Evolutionary conservation across 2,329 filamentous ascomycete species (phyloP), one percentile per base, ranked within the genome.

Genomic region (Acephala macrosclerotiorum): DNA sequence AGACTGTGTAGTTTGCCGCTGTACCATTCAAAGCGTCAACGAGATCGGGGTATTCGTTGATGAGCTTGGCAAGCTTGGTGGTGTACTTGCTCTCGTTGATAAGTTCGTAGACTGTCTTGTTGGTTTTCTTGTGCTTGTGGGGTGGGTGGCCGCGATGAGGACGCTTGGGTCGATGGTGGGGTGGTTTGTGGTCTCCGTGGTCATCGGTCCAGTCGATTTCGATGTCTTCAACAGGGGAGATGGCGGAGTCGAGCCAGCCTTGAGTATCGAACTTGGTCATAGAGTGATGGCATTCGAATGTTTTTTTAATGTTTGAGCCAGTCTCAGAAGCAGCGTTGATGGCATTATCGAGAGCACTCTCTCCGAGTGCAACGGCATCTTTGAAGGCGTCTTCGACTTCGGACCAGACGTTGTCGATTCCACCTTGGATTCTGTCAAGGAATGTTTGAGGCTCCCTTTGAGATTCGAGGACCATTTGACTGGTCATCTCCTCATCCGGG

Each of bases 21-120:
- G 92, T 95, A 74, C 86, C 86, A 79, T 96, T 96, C 33, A 97
- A 85, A 3, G 89, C 77, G 61, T 90, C 78, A 40, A 95, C 88
- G 0, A 97, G 81, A 60, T 92, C 87, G 0, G 89, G 84, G 75
- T 91, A 89, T 67, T 93, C 84, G 67, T 91, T 84, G 71, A 97
- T 85, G n/a, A 94, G 81, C 75, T 90, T 86, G 33, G 90, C 88
- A 53, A 97, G 90, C 77, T 89, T 91, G 58, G 87, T 91, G 1
- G 92, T 94, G 79, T 92, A 86, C 73, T 94, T 91, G 80, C 86
- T 91, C 73, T 85, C 81, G n/a, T 86, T 82, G 77, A 97, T 92
- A 66, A 94, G 80, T 78, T 97, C 83, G 79, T 94, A 97, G 53
- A 97, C 86, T 22, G 93, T 96, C 75, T 85, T 80, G 75, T 93